Percentiles rank a stretch among this genome's conserved stretches.
phyloP scores from a whole-genome alignment of 2,329 filamentous ascomycete species.

The Stagonosporopsis cucurbitacearum region DNA sequence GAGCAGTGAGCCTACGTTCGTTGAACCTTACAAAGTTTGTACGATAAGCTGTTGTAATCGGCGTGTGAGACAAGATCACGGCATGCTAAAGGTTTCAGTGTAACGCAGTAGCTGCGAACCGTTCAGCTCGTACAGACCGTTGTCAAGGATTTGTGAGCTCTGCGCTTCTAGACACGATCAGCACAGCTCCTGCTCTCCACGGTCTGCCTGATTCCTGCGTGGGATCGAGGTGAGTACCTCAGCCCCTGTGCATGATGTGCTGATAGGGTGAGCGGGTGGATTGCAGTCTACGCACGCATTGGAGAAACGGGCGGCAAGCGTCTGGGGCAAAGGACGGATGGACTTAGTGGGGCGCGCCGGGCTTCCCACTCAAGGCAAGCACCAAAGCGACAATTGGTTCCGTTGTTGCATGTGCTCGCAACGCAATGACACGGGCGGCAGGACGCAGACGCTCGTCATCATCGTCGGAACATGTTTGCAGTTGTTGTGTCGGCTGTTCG shows the following conservation, averaged over 20 bases:
- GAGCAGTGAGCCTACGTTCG: neutral
- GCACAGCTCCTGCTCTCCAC: slow-evolving; percentile 18
- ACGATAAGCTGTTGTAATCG: neutral
- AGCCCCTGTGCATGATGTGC: slow-evolving; percentile 10
- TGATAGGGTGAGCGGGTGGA: slow-evolving; percentile 30
- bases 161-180: slow-evolving; percentile 17
- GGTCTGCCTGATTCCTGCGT: slow-evolving; percentile 8
- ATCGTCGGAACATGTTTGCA: slow-evolving; percentile 20
- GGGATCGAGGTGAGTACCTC: slow-evolving; percentile 7
- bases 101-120: slow-evolving; percentile 6
- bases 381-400: slow-evolving; percentile 1
- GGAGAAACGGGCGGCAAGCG: slow-evolving; percentile 20
- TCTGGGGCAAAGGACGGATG: slow-evolving; percentile 21
- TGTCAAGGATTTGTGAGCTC: slow-evolving; percentile 2
- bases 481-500: slow-evolving; percentile 6
- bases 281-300: slow-evolving; percentile 22
- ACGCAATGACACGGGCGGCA: slow-evolving; percentile 17
- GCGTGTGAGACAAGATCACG: slow-evolving; percentile 1
- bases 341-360: slow-evolving; percentile 17
- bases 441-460: slow-evolving; percentile 33
- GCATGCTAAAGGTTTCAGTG: neutral
- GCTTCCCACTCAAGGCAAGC: slow-evolving; percentile 27
- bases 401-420: slow-evolving; percentile 14
- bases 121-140: slow-evolving; percentile 8
- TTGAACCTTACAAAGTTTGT: neutral